Evolutionary conservation across 495 filamentous ascomycete species (phyloP), one percentile per base, ranked within the genome.

Genomic region (Xylaria curta): DNA sequence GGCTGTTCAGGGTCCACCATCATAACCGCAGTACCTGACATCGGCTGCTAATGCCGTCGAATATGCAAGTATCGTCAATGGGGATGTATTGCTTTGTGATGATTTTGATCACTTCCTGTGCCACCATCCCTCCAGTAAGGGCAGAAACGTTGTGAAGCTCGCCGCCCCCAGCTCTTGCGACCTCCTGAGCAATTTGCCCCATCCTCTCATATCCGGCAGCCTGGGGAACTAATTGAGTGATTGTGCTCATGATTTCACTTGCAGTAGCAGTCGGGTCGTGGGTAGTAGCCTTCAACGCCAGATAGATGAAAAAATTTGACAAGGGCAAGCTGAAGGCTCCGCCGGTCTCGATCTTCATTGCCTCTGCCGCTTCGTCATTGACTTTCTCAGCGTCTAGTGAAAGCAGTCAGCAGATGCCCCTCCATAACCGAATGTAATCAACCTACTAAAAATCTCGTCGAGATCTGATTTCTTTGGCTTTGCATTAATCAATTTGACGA

Each of bases 131-230:
- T 24, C 97, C 96, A 9, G 91, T 92, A 60, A 98, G 80, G 31
- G 94, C 90, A n/a, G 95, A 90, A 63, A 97, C 93, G 79, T 98
- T 98, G 82, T 98, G 97, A 74, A 99, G 83, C 81, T 99, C 96
- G 54, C 89, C 92, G 42, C 94, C 94, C 65, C 90, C 91, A 40
- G 92, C 92, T 44, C 95, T 87, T 53, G 89, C 90, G 36, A 94
- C 83, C 78, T 94, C 92, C 61, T 86, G 84, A 63, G 89, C 87
- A 33, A 87, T 86, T 62, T 90, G 78, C 17, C 82, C 72, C 44
- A 90, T 81, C 53, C 82, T 82, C 68, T 84, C 81, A 60, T 81
- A 82, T 56, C 76, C 76, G 31, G 79, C 77, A 1, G 86, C 78
- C 67, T 83, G 84, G n/a, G 87, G 82, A 38, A 86, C 73, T 74